Conservation (phyloP, 345 rosid species). For the Lagerstroemia speciosa region DNA sequence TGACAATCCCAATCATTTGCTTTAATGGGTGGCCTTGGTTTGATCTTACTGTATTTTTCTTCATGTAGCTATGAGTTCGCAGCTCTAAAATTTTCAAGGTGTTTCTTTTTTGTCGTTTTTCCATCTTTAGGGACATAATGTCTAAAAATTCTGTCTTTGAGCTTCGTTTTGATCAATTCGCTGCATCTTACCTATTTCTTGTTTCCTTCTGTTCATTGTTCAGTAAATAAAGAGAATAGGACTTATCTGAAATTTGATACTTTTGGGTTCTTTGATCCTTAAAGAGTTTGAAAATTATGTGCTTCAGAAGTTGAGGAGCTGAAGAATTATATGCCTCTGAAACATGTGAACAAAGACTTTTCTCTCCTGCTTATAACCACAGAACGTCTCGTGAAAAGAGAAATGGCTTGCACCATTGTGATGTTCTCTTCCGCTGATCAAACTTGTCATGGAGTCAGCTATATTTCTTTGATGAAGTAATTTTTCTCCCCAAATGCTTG, state of each 20-base stretch:
- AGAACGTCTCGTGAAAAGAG: neutral
- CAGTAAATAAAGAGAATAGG: too few relatives aligned
- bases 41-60: neutral
- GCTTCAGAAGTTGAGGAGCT: neutral
- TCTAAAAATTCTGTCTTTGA: neutral
- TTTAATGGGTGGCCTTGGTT: neutral
- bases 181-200: too few relatives aligned
- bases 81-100: neutral
- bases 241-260: too few relatives aligned
- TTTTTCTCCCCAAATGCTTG: neutral
- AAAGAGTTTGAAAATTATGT: neutral
- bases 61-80: neutral
- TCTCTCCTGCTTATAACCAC: neutral
- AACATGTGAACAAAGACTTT: too few relatives aligned
- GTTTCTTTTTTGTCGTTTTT: too few relatives aligned
- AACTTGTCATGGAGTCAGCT: neutral
- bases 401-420: neutral
- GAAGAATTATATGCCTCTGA: neutral
- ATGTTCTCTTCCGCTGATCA: neutral
- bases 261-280: neutral
- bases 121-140: too few relatives aligned
- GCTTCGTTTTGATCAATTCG: too few relatives aligned
- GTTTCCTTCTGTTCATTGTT: too few relatives aligned
- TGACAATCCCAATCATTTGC: neutral
- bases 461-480: neutral